Evolutionary conservation across 2,329 filamentous ascomycete species (phyloP).

Genomic region (Celoporthe dispersa): DNA sequence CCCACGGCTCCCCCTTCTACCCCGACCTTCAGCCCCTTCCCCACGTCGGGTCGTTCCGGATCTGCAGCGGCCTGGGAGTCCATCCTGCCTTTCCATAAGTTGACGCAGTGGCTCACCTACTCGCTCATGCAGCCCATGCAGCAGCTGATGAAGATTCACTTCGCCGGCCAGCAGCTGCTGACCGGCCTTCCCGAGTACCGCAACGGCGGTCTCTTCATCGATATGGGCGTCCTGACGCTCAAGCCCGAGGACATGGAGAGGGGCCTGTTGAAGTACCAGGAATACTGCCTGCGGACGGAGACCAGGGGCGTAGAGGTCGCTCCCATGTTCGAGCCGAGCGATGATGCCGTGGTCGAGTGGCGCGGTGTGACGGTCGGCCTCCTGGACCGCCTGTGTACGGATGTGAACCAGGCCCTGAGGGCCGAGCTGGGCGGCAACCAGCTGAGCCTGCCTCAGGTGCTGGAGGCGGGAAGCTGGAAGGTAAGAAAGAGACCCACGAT

Average conservation of each 20-base stretch:
- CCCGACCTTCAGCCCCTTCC: conserved; percentile 58
- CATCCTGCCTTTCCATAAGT: conserved; percentile 67
- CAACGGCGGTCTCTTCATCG: conserved; percentile 72
- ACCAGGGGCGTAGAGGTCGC: conserved; percentile 62
- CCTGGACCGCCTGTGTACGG: conserved; percentile 56
- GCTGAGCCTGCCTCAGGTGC: conserved; percentile 81
- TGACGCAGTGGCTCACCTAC: conserved; percentile 76
- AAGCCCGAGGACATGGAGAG: conserved; percentile 49
- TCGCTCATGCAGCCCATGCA: conserved; percentile 71
- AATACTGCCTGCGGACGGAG: conserved; percentile 73
- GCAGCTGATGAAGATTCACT: conserved; percentile 54
- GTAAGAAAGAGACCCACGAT: conserved; percentile 52
- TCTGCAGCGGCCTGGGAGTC: conserved; percentile 71
- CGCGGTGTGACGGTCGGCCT: conserved; percentile 66
- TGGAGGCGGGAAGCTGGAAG: conserved; percentile 98
- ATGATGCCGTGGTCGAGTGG: conserved; percentile 69
- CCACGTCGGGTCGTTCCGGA: conserved; percentile 37
- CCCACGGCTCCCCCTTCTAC: conserved; percentile 49
- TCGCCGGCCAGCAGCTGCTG: conserved; percentile 58
- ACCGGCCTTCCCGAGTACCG: conserved; percentile 75
- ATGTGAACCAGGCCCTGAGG: conserved; percentile 67
- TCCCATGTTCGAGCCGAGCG: conserved; percentile 61
- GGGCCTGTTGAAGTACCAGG: conserved; percentile 53
- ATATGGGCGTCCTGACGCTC: conserved; percentile 56
- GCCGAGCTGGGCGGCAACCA: conserved; percentile 68